Evolutionary conservation across 768 basidiomycete genomes (phyloP).

Genomic region (Boletus reticulatus): DNA sequence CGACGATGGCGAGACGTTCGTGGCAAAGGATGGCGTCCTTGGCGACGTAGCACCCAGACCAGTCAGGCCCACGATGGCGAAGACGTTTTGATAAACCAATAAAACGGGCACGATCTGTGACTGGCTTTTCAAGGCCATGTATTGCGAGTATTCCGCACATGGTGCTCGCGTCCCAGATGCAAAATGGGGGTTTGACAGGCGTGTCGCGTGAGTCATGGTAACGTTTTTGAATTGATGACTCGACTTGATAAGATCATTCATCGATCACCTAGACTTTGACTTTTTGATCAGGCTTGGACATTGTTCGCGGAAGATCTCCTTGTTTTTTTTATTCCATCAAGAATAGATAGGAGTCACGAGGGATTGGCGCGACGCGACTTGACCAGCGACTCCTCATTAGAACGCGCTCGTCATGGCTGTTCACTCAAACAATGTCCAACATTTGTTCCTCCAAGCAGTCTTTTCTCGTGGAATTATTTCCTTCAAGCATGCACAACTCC

Average conservation of each 20-base stretch:
- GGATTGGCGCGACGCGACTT: background rate
- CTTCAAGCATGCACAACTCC: conserved; percentile 55
- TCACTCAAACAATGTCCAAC: conserved; percentile 61
- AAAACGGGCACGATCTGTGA: conserved; percentile 64
- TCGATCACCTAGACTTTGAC: too few species aligned
- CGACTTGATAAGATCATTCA: background rate
- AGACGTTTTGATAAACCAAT: conserved; percentile 87
- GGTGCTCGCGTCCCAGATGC: conserved; percentile 1
- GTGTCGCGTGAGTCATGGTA: too few species aligned
- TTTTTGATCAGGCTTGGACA: too few species aligned
- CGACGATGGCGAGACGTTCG: conserved; percentile 96
- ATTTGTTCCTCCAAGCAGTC: conserved; percentile 77
- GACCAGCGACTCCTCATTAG: background rate
- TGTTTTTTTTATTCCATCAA: too few species aligned
- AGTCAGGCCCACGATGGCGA: conserved; percentile 95
- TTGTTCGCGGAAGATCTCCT: too few species aligned
- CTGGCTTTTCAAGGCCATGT: conserved; percentile 74
- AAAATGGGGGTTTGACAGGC: too few species aligned
- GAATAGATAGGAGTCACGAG: too few species aligned
- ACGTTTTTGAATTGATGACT: background rate
- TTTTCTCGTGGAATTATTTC: conserved; percentile 70
- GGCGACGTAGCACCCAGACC: conserved; percentile 94
- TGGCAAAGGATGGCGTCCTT: conserved; percentile 83
- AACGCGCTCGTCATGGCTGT: conserved; percentile 34
- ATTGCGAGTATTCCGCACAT: conserved; percentile 96